phyloP scores from a whole-genome alignment of 805 yeast species.

The Jamesozyma hellenica region DNA sequence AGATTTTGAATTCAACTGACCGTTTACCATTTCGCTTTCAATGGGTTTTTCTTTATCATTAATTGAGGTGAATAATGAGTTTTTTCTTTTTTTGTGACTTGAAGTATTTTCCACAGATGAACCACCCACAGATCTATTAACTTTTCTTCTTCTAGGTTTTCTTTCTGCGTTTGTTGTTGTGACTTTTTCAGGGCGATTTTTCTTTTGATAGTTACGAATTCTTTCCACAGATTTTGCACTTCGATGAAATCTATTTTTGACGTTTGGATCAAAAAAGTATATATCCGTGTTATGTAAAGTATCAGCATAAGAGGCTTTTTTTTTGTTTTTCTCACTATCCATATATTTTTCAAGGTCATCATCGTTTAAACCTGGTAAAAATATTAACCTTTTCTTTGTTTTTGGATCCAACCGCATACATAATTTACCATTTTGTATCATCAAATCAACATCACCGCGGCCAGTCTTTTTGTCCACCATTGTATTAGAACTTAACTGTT shows the following conservation, averaged over 20 bases:
- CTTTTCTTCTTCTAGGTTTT: conserved; percentile 1
- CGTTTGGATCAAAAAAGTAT: conserved; percentile 27
- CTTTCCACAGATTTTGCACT: conserved; percentile 26
- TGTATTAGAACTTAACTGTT: conserved; percentile 31
- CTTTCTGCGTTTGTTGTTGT: background rate
- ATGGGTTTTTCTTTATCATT: conserved; percentile 1
- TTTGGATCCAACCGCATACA: conserved; percentile 11
- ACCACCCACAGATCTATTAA: background rate
- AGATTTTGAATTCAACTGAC: background rate
- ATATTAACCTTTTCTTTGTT: conserved; percentile 16
- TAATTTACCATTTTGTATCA: conserved; percentile 19
- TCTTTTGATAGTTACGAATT: conserved; percentile 21
- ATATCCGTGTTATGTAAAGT: conserved; percentile 25
- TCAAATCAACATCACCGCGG: conserved; percentile 32
- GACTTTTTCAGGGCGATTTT: conserved; percentile 1
- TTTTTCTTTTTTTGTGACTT: background rate
- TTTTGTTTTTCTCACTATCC: conserved; percentile 21
- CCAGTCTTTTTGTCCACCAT: conserved; percentile 46
- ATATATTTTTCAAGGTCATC: conserved; percentile 15
- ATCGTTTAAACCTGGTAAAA: conserved; percentile 14
- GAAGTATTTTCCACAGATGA: background rate
- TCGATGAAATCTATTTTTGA: conserved; percentile 22
- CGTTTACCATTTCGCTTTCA: background rate
- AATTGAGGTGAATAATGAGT: conserved; percentile 1
- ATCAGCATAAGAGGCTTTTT: conserved; percentile 15